Percentiles rank a stretch among this genome's conserved stretches.
These are phyloP conservation scores for Candida railenensis DNA, from an alignment of 805 yeast genomes.

Conservation along the genomic window DNA sequence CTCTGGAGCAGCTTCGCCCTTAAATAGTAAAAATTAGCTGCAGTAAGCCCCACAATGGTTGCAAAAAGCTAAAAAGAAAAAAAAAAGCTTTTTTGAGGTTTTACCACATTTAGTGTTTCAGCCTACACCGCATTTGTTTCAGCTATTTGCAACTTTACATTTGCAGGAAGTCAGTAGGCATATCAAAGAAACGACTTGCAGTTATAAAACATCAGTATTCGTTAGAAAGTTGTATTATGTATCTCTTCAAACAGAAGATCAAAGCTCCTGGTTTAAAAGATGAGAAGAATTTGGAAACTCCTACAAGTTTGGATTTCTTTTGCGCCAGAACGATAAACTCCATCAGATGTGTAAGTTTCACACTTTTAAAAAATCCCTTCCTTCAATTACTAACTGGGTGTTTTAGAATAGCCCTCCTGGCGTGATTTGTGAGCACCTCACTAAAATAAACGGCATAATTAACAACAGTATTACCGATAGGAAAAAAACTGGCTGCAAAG, in stretches of 20 bases:
- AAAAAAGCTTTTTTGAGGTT: not conserved
- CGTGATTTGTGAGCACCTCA: not conserved
- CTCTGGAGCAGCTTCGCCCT: too few species aligned
- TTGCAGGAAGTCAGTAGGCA: too few species aligned
- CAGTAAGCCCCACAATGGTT: not conserved
- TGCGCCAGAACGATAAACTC: conserved; percentile 3
- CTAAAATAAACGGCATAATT: conserved; percentile 1
- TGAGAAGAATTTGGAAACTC: not conserved
- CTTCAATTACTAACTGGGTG: not conserved
- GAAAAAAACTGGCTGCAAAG: not conserved
- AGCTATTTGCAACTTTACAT: not conserved
- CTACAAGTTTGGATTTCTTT: not conserved
- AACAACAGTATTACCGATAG: not conserved
- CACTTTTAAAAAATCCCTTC: not conserved
- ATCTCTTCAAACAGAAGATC: not conserved
- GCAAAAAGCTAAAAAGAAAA: not conserved
- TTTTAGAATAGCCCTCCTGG: not conserved
- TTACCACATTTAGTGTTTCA: not conserved
- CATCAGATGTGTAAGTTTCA: not conserved
- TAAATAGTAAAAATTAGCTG: too few species aligned
- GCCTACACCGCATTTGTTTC: not conserved
- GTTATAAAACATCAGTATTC: not conserved
- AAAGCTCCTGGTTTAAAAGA: not conserved
- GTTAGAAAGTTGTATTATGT: not conserved
- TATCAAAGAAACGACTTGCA: too few species aligned